A percentile compares a stretch with the other conserved stretches of the same genome.
phyloP scores from a whole-genome alignment of 176 grass and related monocot genomes.

The Neostapfia colusana region DNA sequence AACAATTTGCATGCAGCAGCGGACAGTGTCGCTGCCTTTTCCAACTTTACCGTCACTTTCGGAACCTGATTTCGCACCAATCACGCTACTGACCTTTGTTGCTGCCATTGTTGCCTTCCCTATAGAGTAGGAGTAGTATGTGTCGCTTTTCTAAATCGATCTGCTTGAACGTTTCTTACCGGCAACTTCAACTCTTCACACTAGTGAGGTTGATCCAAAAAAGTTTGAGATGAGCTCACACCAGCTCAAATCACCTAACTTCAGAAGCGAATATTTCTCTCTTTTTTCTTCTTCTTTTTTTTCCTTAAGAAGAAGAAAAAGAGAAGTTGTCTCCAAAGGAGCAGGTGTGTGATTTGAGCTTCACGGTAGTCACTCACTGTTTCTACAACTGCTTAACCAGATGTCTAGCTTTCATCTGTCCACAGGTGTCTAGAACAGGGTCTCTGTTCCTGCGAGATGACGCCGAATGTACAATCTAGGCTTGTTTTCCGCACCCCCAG shows the following conservation, averaged over 20 bases:
- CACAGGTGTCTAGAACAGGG: neutral
- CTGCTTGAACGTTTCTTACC: conserved; percentile 11
- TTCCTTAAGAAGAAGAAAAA: neutral
- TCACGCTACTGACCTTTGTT: conserved; percentile 38
- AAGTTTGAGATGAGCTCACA: no score
- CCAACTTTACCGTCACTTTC: conserved; percentile 53
- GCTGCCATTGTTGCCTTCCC: conserved; percentile 1
- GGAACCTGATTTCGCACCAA: conserved; percentile 52
- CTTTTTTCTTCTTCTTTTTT: no score
- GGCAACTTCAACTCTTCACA: neutral
- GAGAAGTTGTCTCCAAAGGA: neutral
- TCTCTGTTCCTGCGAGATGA: conserved; percentile 27
- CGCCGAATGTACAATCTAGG: neutral
- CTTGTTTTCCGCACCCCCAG: conserved; percentile 14
- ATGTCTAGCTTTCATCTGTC: neutral
- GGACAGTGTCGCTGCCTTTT: conserved; percentile 35
- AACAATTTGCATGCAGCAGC: conserved; percentile 19
- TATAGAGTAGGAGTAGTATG: neutral
- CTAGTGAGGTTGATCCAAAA: neutral
- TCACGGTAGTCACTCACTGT: neutral
- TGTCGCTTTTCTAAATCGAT: conserved; percentile 12
- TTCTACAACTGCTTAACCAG: neutral
- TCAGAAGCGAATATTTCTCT: neutral
- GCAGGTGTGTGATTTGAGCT: neutral
- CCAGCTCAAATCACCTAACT: neutral